These are phyloP conservation scores for Vaccinium corymbosum DNA, from an alignment of 148 eudicot genomes.

Conservation along the genomic window DNA sequence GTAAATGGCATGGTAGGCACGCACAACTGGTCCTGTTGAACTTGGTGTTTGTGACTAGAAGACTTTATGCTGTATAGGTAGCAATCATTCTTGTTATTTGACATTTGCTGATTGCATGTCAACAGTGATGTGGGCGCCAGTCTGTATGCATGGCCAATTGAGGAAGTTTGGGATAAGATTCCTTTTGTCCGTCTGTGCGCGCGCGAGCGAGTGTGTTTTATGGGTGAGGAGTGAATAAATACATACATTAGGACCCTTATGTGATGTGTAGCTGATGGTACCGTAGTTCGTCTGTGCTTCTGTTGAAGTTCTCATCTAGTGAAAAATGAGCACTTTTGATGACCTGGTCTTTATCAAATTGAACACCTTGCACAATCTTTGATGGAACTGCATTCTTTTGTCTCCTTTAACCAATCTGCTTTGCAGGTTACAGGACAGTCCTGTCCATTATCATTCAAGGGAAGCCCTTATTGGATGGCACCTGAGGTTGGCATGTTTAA, in stretches of 20 bases:
- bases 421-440: conserved; percentile 50
- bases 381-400: not conserved
- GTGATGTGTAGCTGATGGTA: not conserved
- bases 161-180: not conserved
- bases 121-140: not conserved
- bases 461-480: conserved; percentile 83
- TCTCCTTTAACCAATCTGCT: not conserved
- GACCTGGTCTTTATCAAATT: not conserved
- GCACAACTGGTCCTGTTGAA: not conserved
- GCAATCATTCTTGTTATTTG: not conserved
- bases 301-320: not conserved
- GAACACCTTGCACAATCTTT: not conserved
- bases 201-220: not conserved
- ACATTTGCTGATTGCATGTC: conserved; percentile 4
- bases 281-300: not conserved
- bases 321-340: not conserved
- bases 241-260: not conserved
- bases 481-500: conserved; percentile 52
- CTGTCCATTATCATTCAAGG: conserved; percentile 63
- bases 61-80: not conserved
- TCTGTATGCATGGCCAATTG: not conserved
- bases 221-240: not conserved
- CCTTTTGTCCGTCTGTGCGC: not conserved
- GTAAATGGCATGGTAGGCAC: not conserved
- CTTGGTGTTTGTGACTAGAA: not conserved